Conservation (phyloP, 2,329 filamentous ascomycete genomes). For the Arthrobotrys megalospora region DNA sequence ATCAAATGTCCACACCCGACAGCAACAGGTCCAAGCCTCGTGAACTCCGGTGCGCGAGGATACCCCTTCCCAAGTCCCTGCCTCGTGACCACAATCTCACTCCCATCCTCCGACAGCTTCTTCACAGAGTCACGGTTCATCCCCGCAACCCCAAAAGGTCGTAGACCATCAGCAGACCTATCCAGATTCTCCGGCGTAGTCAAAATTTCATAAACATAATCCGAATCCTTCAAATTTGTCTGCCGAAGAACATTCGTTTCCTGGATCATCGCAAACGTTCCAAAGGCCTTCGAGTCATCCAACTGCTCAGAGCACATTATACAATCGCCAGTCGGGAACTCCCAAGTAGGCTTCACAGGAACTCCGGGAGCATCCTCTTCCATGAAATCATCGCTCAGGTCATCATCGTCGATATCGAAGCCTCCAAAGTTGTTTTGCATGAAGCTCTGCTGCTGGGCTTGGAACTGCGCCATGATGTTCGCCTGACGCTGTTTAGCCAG, state of each 20-base stretch:
- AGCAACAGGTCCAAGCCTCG: constrained; percentile 78
- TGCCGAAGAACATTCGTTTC: constrained; percentile 89
- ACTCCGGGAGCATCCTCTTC: constrained; percentile 75
- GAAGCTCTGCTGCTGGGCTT: constrained; percentile 96
- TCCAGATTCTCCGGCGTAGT: constrained; percentile 86
- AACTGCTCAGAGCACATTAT: constrained; percentile 97
- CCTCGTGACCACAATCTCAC: constrained; percentile 79
- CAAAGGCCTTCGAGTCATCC: constrained; percentile 88
- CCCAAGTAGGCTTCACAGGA: constrained; percentile 82
- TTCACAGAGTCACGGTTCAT: constrained; percentile 85
- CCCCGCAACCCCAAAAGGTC: constrained; percentile 91
- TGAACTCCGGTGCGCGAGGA: constrained; percentile 69
- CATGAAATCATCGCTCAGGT: constrained; percentile 84
- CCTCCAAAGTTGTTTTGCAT: constrained; percentile 73
- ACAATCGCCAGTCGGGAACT: constrained; percentile 92
- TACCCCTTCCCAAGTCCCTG: constrained; percentile 93
- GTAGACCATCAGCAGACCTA: constrained; percentile 82
- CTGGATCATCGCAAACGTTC: constrained; percentile 90
- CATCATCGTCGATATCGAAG: constrained; percentile 76
- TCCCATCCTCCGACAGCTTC: constrained; percentile 81
- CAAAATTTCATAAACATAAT: constrained; percentile 86
- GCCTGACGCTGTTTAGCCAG: constrained; percentile 91
- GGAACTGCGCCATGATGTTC: constrained; percentile 96
- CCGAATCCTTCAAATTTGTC: constrained; percentile 84
- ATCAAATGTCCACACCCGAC: constrained; percentile 97